These are phyloP conservation scores for Xylariaceae sp. DNA, from an alignment of 2,329 filamentous ascomycete species.

Conservation along the genomic window DNA sequence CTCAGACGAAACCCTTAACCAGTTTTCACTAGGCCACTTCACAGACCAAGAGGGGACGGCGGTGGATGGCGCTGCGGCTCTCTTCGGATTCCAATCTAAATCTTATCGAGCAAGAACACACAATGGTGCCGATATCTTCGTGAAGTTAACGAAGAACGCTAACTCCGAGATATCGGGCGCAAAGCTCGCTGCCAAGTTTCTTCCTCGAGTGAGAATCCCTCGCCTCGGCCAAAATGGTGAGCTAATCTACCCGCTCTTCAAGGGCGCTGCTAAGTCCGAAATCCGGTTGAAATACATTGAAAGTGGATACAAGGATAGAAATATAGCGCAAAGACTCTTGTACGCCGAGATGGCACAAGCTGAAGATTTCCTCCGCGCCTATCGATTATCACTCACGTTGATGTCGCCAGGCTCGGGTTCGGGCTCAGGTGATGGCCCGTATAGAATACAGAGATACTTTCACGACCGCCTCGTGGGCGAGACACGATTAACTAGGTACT, in stretches of 20 bases:
- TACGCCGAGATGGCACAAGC: conserved; percentile 13
- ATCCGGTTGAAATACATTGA: conserved; percentile 5
- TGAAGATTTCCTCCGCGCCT: conserved; percentile 11
- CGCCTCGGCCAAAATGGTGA: neutral
- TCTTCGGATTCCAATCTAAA: conserved; percentile 2
- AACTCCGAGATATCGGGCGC: conserved; percentile 3
- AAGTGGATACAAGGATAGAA: neutral
- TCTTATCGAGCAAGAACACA: conserved; percentile 7
- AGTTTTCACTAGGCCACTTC: neutral
- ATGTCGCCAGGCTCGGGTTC: no score
- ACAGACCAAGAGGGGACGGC: no score
- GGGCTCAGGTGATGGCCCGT: no score
- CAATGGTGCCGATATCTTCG: conserved; percentile 4
- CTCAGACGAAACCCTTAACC: neutral
- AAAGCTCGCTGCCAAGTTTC: conserved; percentile 1
- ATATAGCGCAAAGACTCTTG: conserved; percentile 1
- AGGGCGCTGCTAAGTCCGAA: conserved; percentile 3
- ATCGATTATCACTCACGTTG: conserved; percentile 6
- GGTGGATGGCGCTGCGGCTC: neutral
- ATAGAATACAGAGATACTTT: conserved; percentile 8
- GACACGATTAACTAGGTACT: conserved; percentile 1
- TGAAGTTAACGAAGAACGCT: conserved; percentile 2
- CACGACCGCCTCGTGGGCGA: conserved; percentile 5
- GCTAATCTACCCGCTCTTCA: conserved; percentile 12
- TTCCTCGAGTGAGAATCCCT: conserved; percentile 5